Base-by-base conservation (phyloP, 345 rosid species). In the Pseudoturritis turrita region DNA sequence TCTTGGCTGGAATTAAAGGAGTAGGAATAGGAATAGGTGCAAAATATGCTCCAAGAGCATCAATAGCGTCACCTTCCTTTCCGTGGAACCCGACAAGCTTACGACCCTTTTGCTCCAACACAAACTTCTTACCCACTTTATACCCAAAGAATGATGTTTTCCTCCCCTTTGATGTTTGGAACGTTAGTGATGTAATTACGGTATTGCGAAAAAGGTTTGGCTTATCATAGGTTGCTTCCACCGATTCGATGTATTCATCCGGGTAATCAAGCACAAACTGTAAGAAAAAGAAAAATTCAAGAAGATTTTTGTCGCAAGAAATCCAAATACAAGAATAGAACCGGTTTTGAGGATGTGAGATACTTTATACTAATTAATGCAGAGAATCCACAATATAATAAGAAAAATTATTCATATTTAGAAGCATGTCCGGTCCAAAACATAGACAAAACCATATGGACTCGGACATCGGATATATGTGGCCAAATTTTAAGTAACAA, bases 31-130 rank as follows among this genome's bases (percentile, higher is more conserved):
- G 31, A 39, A 50, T 11, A 61, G 31, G 77, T 23, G 50, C 8
- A 25, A 64, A 63, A 65, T 65, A 73, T 31, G 77, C 77, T 33
- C 77, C 77, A 53, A 73, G 25, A 17, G 71, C 35, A 64, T 73
- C 56, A 54, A 73, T 62, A 14, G 56, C 70, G n/a, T 19, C 35
- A 29, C 33, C 77, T 37, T 10, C 46, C 2, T 6, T 31, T 44
- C 77, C 77, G 22, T 72, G 77, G 64, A 72, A 72, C 13, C 77
- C 77, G 0, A 72, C 57, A 45, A 75, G 17, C 37, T 11, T 55
- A 62, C 35, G 8, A 51, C 47, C 69, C 6, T 61, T 44, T 60
- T 68, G 62, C 33, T 61, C 23, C 1, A 75, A 17, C 2, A 54
- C 29, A 52, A 75, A 75, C 39, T 62, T 60, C 50, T 68, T 75